Conservation (phyloP, 163 green algal genomes). For the Volvox carteri region DNA sequence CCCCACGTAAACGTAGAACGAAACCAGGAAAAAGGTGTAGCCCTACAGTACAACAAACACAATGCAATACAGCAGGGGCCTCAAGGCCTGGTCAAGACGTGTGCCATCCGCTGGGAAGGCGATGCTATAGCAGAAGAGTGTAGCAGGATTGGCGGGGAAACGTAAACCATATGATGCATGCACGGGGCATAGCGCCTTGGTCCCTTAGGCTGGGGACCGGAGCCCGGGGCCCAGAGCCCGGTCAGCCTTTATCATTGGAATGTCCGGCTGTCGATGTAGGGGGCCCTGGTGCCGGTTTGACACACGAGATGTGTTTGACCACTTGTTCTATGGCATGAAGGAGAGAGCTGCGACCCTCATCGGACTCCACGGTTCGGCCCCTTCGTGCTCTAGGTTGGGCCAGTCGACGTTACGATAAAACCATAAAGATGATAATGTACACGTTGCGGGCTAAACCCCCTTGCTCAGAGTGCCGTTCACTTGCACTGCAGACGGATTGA, state of each 20-base stretch:
- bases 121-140: background rate
- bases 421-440: background rate
- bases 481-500: background rate
- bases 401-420: background rate
- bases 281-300: too few species aligned
- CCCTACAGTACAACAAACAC: slow-evolving; percentile 48
- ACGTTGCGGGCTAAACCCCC: background rate
- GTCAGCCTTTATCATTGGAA: too few species aligned
- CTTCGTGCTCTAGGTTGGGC: background rate
- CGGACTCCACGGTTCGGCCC: background rate
- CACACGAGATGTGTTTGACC: too few species aligned
- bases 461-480: background rate
- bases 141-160: background rate
- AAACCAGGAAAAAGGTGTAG: slow-evolving; percentile 42
- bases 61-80: too few species aligned
- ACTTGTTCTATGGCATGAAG: too few species aligned
- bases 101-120: background rate
- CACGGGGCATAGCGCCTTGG: background rate
- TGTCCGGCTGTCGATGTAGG: too few species aligned
- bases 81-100: too few species aligned
- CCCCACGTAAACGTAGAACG: slow-evolving; percentile 40
- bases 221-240: background rate
- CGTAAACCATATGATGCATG: background rate
- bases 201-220: background rate
- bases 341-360: too few species aligned